Base-by-base conservation (phyloP, 129 eudicot species). In the Kitagawia praeruptora region DNA sequence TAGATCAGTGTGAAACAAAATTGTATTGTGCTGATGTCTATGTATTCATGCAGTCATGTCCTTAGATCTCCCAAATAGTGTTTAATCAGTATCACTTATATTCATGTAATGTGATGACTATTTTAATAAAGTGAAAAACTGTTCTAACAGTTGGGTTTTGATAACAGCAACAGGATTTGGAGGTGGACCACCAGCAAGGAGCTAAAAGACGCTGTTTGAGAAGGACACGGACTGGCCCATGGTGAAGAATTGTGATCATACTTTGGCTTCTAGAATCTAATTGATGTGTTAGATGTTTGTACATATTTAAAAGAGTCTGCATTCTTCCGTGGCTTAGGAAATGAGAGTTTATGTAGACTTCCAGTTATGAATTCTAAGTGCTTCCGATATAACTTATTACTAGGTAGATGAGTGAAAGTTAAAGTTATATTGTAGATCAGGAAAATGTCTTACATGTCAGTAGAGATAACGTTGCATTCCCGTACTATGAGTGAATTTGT, bases 211-310 rank as follows among this genome's bases (percentile, higher is more conserved):
- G 81, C 34, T 76, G 85, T 82, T 42, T 92, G 75, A 92, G 96
- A 74, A 86, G 94, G 84, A 90, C 96, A 81, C 94, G 82, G 72
- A 90, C 99, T 1, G 94, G 96, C 64, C 94, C 93, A 31, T 95
- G 97, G 99, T 95, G 79, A 92, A 78, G 38, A 19, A 31, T 25
- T 14, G 25, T 37, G 27, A 8, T 81, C 54, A 70, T 38, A 6
- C 14, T 40, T 71, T 5, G 70, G 34, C 49, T 18, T 31, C 14
- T 75, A 9, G 38, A 70, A 47, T 53, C 74, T 61, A 47, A 71
- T 25, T 31, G 42, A 70, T 25, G 63, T 76, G 54, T 41, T 77
- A 49, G 70, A 73, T 83, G 72, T 72, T 21, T 86, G 91, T 90
- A 88, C 61, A 88, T 86, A 86, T 82, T 76, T 84, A 48, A 70